phyloP scores from a whole-genome alignment of 352 stramenopile genomes.

The Globisporangium recalcitrans region DNA sequence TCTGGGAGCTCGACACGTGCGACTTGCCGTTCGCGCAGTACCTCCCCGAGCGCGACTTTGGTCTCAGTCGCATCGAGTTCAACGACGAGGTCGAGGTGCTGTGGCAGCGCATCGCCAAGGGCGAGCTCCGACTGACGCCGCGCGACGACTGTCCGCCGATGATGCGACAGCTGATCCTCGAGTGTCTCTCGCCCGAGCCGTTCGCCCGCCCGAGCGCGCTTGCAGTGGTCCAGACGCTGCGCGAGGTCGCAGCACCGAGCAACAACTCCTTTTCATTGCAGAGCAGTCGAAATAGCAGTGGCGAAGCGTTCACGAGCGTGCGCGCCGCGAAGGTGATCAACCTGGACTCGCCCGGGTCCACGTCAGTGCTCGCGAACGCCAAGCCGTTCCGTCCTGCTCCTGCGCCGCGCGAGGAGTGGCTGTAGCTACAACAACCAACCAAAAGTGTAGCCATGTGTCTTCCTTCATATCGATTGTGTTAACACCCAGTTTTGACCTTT shows the following conservation, averaged over 20 bases:
- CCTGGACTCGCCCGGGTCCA: background rate
- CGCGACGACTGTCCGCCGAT: constrained; percentile 4
- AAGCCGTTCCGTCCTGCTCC: background rate
- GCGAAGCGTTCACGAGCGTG: background rate
- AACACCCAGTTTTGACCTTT: background rate
- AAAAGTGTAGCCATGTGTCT: background rate
- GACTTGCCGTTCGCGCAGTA: constrained; percentile 9
- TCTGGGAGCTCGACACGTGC: constrained; percentile 23
- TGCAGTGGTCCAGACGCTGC: constrained; percentile 9
- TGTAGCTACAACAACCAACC: background rate
- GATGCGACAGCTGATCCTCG: constrained; percentile 6
- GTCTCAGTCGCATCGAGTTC: constrained; percentile 13
- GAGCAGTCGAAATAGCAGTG: background rate
- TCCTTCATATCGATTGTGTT: background rate
- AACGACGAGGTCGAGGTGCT: constrained; percentile 7
- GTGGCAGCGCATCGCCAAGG: constrained; percentile 14
- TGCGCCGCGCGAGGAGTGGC: background rate
- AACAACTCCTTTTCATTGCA: background rate
- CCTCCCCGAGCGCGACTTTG: constrained; percentile 13
- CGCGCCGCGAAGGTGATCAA: background rate
- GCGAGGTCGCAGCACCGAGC: background rate
- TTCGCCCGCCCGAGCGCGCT: constrained; percentile 12
- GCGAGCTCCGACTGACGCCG: constrained; percentile 3
- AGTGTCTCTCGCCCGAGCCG: constrained; percentile 18
- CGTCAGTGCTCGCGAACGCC: background rate